Evolutionary conservation across 2,329 filamentous ascomycete genomes (phyloP).

Genomic region (Clarireedia monteithiana): DNA sequence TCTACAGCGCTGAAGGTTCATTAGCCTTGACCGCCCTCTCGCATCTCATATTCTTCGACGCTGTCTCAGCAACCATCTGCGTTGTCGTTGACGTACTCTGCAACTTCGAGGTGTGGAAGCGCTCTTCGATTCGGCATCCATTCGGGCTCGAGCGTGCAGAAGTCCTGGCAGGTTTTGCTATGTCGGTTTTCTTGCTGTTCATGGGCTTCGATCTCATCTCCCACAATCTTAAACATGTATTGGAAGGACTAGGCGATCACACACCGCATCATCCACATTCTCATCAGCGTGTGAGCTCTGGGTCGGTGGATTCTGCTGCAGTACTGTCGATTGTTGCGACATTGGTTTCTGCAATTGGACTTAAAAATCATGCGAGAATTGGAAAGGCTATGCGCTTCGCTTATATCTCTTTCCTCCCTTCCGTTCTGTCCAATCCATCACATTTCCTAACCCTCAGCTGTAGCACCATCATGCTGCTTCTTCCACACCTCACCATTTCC

Average conservation of each 20-base stretch:
- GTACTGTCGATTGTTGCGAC: conserved; percentile 77
- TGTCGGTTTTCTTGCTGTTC: conserved; percentile 94
- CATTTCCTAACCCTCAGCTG: conserved; percentile 91
- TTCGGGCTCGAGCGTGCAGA: conserved; percentile 90
- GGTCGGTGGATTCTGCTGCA: conserved; percentile 74
- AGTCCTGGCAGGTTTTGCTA: conserved; percentile 89
- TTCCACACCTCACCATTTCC: conserved; percentile 75
- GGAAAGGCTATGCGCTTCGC: conserved; percentile 84
- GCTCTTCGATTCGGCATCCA: conserved; percentile 85
- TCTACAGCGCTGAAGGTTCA: conserved; percentile 78
- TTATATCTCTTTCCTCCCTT: conserved; percentile 73
- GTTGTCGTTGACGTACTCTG: conserved; percentile 86
- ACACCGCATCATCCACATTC: conserved; percentile 62
- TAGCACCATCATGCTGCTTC: conserved; percentile 68
- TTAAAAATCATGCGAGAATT: conserved; percentile 88
- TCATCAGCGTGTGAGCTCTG: conserved; percentile 61
- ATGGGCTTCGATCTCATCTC: conserved; percentile 94
- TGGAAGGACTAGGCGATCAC: conserved; percentile 65
- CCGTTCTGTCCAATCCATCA: conserved; percentile 86
- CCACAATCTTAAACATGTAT: conserved; percentile 86
- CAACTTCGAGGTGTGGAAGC: conserved; percentile 97
- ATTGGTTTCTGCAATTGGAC: conserved; percentile 74
- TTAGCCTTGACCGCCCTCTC: conserved; percentile 88
- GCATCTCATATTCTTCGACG: conserved; percentile 91
- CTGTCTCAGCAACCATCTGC: conserved; percentile 83